Conservation (phyloP, 2,329 filamentous ascomycete species). For the Clarireedia hainanense region DNA sequence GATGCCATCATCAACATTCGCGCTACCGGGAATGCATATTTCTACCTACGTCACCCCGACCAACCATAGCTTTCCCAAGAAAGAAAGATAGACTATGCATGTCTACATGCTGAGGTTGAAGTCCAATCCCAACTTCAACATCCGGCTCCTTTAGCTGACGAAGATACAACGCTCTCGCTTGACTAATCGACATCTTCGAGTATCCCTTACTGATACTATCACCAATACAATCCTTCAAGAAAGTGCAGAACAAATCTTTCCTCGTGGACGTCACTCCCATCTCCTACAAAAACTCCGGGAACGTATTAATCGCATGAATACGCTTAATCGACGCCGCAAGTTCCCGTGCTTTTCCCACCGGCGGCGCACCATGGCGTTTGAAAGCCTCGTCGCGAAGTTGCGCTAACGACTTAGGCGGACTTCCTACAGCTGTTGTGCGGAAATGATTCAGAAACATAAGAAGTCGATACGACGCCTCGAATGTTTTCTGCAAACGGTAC, state of each 20-base stretch:
- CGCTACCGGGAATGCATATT: constrained; percentile 33
- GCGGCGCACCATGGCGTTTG: constrained; percentile 38
- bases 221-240: constrained; percentile 31
- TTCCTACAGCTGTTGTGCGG: constrained; percentile 35
- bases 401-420: constrained; percentile 29
- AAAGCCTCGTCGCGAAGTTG: constrained; percentile 39
- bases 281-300: constrained; percentile 34
- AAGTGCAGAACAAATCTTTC: constrained; percentile 25
- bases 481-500: constrained; percentile 41
- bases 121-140: constrained; percentile 10
- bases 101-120: not conserved
- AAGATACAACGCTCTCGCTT: constrained; percentile 19
- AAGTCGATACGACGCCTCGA: constrained; percentile 41
- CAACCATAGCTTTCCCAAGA: not conserved
- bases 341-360: constrained; percentile 31
- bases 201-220: constrained; percentile 32
- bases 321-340: constrained; percentile 37
- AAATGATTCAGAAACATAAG: constrained; percentile 47
- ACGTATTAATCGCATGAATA: constrained; percentile 36
- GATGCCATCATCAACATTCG: constrained; percentile 42
- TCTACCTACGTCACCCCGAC: not conserved
- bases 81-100: not conserved
- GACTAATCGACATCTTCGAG: constrained; percentile 19
- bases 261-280: constrained; percentile 34
- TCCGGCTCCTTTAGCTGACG: constrained; percentile 17